Evolutionary conservation across 2,329 filamentous ascomycete genomes (phyloP), one percentile per base, ranked within the genome.

Genomic region (Rhytidhysteron rufulum): DNA sequence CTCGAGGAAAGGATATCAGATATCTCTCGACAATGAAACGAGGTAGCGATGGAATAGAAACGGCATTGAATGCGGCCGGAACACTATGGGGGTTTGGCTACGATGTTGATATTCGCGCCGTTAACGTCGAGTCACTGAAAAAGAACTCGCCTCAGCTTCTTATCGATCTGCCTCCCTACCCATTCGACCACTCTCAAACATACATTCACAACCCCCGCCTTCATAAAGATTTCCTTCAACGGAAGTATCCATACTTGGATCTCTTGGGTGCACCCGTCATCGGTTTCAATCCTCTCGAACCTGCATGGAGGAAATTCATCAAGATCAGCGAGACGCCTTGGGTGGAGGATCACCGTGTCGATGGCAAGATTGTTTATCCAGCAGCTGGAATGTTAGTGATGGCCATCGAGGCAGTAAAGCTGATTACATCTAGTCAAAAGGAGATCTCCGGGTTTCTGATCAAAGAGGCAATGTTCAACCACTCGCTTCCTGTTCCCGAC

Each of bases 191-290:
- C 13, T 42, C 50, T 4, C 48, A 44, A 6, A 40, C 43, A 10
- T 60, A 56, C 43, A 65, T 58, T 57, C 40, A 41, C 25, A 55
- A 60, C 33, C 42, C 50, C 3, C 40, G 50, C 3, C 33, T 52
- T 8, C 54, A 47, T 29, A 43, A 43, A 11, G 44, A 46, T 8
- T 44, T 49, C 25, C 44, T 54, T 10, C 44, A 55, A 35, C 50
- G 49, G 7, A 35, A 34, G 8, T 43, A 42, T 33, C 31, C 40
- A 15, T 42, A 42, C 15, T 45, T 43, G 8, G 51, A 52, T n/a
- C 40, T 55, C 3, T 37, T 57, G 10, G 54, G 54, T 5, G 37
- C 42, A 2, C 47, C 40, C 1, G 40, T 47, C 8, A 25, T 33
- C 6, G 45, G 47, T 35, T 45, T 36, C 44, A 44, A 47, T 25